These are phyloP conservation scores for Emmonsiellopsis sp. DNA, from an alignment of 2,329 filamentous ascomycete genomes.

Conservation along the genomic window DNA sequence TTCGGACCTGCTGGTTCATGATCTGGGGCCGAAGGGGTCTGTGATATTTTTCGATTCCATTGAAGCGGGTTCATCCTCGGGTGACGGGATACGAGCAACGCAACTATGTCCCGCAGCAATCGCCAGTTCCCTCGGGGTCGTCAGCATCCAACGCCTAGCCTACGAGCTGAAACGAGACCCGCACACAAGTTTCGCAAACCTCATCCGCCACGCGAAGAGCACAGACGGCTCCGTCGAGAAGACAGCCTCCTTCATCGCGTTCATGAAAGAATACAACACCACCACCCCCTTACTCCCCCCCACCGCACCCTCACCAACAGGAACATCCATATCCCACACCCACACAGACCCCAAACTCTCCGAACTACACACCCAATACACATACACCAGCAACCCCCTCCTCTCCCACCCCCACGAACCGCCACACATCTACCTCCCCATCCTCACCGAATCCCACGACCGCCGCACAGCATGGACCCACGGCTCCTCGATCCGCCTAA, in stretches of 20 bases:
- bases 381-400: constrained; percentile 18
- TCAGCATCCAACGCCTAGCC: constrained; percentile 28
- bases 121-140: constrained; percentile 24
- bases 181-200: constrained; percentile 18
- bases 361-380: constrained; percentile 42
- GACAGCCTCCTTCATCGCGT: constrained; percentile 19
- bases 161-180: constrained; percentile 30
- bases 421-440: constrained; percentile 54
- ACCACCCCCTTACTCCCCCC: constrained; percentile 10
- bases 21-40: constrained; percentile 52
- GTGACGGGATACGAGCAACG: constrained; percentile 19
- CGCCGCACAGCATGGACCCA: constrained; percentile 50
- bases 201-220: constrained; percentile 25
- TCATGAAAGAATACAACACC: constrained; percentile 25
- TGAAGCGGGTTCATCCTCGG: constrained; percentile 1
- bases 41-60: constrained; percentile 64
- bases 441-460: constrained; percentile 50
- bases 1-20: constrained; percentile 72
- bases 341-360: constrained; percentile 42
- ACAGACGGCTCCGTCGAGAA: constrained; percentile 10
- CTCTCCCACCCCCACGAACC: constrained; percentile 13
- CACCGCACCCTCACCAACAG: background rate
- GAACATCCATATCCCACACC: too few relatives aligned
- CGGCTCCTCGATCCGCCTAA: constrained; percentile 40
- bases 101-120: constrained; percentile 31